These are phyloP conservation scores for Persicaria tinctoria DNA, from an alignment of 148 eudicot genomes.

Conservation along the genomic window DNA sequence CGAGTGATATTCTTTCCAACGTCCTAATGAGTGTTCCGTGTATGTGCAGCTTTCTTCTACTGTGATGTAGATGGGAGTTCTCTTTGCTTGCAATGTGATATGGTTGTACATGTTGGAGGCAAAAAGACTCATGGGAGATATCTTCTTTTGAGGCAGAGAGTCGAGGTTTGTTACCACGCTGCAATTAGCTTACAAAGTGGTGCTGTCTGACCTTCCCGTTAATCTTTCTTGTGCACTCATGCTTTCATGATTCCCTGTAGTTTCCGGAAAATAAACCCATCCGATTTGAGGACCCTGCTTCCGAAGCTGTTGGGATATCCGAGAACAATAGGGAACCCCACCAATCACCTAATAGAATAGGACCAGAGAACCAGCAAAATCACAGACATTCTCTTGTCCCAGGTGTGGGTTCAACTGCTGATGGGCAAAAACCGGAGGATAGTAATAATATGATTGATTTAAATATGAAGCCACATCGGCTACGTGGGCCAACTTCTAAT, in stretches of 20 bases:
- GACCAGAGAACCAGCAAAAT: slow-evolving; percentile 27
- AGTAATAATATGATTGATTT: slow-evolving; percentile 62
- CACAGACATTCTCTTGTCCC: slow-evolving; percentile 32
- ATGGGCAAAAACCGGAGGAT: slow-evolving; percentile 37
- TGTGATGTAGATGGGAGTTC: slow-evolving; percentile 95
- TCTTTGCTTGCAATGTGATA: slow-evolving; percentile 96
- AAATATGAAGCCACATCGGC: slow-evolving; percentile 70
- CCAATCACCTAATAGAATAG: slow-evolving; percentile 33
- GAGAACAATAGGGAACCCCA: slow-evolving; percentile 42
- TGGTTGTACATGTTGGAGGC: slow-evolving; percentile 83
- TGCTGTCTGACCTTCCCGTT: no score
- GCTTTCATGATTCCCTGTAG: slow-evolving; percentile 30
- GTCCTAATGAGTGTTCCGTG: no score
- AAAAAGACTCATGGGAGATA: slow-evolving; percentile 82
- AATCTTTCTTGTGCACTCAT: not conserved
- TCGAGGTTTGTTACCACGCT: slow-evolving; percentile 56
- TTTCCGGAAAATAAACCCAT: slow-evolving; percentile 70
- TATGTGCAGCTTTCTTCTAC: slow-evolving; percentile 72
- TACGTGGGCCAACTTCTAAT: slow-evolving; percentile 39
- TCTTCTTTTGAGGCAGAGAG: slow-evolving; percentile 75
- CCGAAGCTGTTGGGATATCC: slow-evolving; percentile 31
- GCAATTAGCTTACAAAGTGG: slow-evolving; percentile 11
- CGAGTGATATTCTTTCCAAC: no score
- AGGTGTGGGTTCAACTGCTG: slow-evolving; percentile 24
- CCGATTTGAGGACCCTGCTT: slow-evolving; percentile 31